A percentile compares a stretch with the other conserved stretches of the same genome.
phyloP scores from a whole-genome alignment of 345 rosid genomes.

The Murraya koenigii region DNA sequence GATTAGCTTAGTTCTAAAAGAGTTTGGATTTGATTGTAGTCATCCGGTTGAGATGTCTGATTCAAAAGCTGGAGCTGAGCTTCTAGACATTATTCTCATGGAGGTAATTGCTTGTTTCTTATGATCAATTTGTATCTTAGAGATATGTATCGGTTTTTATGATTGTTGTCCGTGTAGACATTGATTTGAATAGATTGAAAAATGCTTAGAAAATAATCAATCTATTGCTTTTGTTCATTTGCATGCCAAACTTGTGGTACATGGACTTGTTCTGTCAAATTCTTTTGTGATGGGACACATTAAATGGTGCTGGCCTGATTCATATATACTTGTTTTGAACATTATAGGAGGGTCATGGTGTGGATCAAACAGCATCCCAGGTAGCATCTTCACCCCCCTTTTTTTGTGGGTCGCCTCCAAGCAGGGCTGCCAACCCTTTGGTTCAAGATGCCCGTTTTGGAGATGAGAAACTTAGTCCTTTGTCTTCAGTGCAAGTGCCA shows the following conservation, averaged over 20 bases:
- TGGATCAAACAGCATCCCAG: slow-evolving; percentile 41
- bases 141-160: no score
- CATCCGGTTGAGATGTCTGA: slow-evolving; percentile 61
- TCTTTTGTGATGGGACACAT: no score
- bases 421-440: slow-evolving; percentile 80
- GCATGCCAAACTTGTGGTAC: neutral
- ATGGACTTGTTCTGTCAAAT: neutral
- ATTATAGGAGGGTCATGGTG: slow-evolving; percentile 59
- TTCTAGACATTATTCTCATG: slow-evolving; percentile 74
- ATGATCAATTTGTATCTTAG: neutral
- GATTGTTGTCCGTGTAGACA: no score
- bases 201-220: neutral
- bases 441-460: slow-evolving; percentile 78
- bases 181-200: no score
- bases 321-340: neutral
- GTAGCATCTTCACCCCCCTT: slow-evolving; percentile 66
- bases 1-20: neutral
- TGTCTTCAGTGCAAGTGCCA: slow-evolving; percentile 41
- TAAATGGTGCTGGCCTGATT: neutral
- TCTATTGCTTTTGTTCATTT: neutral
- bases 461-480: slow-evolving; percentile 49
- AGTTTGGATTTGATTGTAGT: slow-evolving; percentile 29
- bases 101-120: slow-evolving; percentile 40
- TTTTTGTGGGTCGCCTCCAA: slow-evolving; percentile 87
- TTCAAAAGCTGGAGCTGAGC: slow-evolving; percentile 65